phyloP scores from a whole-genome alignment of 345 rosid genomes.

The Lepidium didymum region DNA sequence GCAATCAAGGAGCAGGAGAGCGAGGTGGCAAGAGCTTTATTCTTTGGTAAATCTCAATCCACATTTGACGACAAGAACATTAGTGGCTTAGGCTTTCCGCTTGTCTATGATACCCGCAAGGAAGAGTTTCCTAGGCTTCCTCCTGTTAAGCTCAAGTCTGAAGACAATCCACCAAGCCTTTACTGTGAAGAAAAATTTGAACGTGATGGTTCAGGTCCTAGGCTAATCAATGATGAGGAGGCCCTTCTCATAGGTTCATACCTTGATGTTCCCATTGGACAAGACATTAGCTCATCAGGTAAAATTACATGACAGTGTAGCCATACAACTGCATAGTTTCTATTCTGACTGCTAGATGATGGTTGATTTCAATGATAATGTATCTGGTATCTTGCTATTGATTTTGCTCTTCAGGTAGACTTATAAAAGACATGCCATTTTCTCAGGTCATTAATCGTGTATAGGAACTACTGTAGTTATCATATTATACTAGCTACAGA shows the following conservation, averaged over 20 bases:
- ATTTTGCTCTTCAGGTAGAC: not conserved
- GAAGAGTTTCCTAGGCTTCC: conserved; percentile 94
- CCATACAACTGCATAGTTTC: not conserved
- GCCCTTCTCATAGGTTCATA: conserved; percentile 74
- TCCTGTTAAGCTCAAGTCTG: conserved; percentile 94
- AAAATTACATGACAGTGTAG: conserved; percentile 7
- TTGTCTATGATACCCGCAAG: conserved; percentile 50
- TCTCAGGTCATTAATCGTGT: not conserved
- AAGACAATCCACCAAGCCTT: conserved; percentile 58
- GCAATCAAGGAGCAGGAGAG: conserved; percentile 86
- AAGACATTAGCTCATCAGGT: conserved; percentile 93
- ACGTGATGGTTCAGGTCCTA: conserved; percentile 49
- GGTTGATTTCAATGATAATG: not conserved
- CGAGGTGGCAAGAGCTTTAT: conserved; percentile 81
- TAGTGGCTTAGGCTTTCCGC: conserved; percentile 45
- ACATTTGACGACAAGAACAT: conserved; percentile 43
- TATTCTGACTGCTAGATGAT: conserved; percentile 1
- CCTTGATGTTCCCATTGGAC: conserved; percentile 91
- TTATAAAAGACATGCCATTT: not conserved
- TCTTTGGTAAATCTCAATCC: conserved; percentile 52
- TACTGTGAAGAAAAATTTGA: conserved; percentile 91
- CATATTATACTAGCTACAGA: not conserved
- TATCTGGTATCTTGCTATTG: not conserved
- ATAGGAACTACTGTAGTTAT: not conserved
- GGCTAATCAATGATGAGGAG: conserved; percentile 54